phyloP scores from a whole-genome alignment of 495 filamentous ascomycete genomes.

The Apodospora peruviana region DNA sequence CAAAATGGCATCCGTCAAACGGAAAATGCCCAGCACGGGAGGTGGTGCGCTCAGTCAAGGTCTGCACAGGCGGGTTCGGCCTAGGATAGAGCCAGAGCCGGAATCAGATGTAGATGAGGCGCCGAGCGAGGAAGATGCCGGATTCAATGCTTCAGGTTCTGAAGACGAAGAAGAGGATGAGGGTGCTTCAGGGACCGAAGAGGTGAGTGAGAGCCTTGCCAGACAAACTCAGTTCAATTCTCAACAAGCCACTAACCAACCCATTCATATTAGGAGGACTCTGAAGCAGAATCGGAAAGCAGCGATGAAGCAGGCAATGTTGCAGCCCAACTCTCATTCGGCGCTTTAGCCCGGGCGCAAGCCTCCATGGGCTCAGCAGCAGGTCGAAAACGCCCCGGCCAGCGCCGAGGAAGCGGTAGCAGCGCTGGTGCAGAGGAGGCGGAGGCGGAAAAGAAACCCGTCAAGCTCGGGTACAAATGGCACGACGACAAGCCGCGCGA shows the following conservation, averaged over 20 bases:
- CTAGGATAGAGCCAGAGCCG: slow-evolving; percentile 47
- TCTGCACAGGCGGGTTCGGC: slow-evolving; percentile 56
- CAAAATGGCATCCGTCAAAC: slow-evolving; percentile 25
- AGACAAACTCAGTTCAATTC: neutral
- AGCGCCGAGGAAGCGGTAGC: slow-evolving; percentile 4
- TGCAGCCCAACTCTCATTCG: slow-evolving; percentile 67
- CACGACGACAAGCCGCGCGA: neutral
- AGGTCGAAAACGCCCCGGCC: slow-evolving; percentile 30
- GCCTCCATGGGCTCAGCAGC: slow-evolving; percentile 46
- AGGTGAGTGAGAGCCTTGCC: neutral
- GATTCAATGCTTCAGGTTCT: slow-evolving; percentile 19
- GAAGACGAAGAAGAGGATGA: slow-evolving; percentile 25
- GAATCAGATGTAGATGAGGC: slow-evolving; percentile 41
- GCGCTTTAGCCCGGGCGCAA: slow-evolving; percentile 80
- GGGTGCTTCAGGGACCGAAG: slow-evolving; percentile 23
- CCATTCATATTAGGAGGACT: neutral
- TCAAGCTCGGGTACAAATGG: slow-evolving; percentile 3
- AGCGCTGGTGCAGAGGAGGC: neutral
- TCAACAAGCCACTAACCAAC: neutral
- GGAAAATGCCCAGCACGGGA: slow-evolving; percentile 18
- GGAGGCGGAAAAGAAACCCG: neutral
- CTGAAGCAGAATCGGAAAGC: slow-evolving; percentile 19
- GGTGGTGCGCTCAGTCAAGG: slow-evolving; percentile 7
- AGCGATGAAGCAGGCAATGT: slow-evolving; percentile 30
- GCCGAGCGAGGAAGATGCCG: slow-evolving; percentile 31